phyloP scores from a whole-genome alignment of 768 basidiomycete species.

The Kwoniella heveanensis region DNA sequence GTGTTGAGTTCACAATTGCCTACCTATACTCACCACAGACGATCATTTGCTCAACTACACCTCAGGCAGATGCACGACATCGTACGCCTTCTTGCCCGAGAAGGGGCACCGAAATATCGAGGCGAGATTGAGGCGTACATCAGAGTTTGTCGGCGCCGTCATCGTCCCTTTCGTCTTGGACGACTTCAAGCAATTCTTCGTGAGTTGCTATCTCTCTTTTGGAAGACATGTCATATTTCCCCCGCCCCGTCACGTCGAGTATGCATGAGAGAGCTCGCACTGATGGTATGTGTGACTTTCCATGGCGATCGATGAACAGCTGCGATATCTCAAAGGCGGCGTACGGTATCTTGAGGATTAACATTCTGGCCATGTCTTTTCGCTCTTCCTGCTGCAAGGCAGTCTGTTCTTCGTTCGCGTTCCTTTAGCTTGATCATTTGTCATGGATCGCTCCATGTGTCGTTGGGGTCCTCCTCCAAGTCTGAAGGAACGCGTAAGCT shows the following conservation, averaged over 20 bases:
- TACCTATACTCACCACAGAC: slow-evolving; percentile 26
- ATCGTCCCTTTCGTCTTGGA: slow-evolving; percentile 46
- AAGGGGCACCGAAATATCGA: slow-evolving; percentile 29
- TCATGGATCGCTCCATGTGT: too few relatives aligned
- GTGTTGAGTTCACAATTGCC: not conserved
- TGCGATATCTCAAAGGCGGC: slow-evolving; percentile 42
- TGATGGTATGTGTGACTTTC: not conserved
- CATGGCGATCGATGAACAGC: slow-evolving; percentile 17
- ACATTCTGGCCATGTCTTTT: too few relatives aligned
- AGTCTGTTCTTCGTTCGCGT: too few relatives aligned
- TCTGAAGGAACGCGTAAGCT: too few relatives aligned
- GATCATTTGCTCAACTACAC: slow-evolving; percentile 41
- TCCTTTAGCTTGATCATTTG: too few relatives aligned
- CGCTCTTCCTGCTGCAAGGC: too few relatives aligned
- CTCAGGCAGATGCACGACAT: slow-evolving; percentile 30
- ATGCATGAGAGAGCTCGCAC: not conserved
- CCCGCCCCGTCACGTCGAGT: too few relatives aligned
- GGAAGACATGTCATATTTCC: too few relatives aligned
- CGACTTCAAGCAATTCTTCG: slow-evolving; percentile 50
- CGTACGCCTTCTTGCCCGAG: slow-evolving; percentile 33
- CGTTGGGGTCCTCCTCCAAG: too few relatives aligned
- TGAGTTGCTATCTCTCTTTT: slow-evolving; percentile 28
- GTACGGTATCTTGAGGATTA: slow-evolving; percentile 44
- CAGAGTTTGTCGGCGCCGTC: slow-evolving; percentile 42
- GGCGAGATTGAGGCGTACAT: slow-evolving; percentile 23